Percentiles rank a stretch among this genome's conserved stretches.
These are phyloP conservation scores for Chrysoporthe puriensis DNA, from an alignment of 2,329 filamentous ascomycete genomes.

Conservation along the genomic window DNA sequence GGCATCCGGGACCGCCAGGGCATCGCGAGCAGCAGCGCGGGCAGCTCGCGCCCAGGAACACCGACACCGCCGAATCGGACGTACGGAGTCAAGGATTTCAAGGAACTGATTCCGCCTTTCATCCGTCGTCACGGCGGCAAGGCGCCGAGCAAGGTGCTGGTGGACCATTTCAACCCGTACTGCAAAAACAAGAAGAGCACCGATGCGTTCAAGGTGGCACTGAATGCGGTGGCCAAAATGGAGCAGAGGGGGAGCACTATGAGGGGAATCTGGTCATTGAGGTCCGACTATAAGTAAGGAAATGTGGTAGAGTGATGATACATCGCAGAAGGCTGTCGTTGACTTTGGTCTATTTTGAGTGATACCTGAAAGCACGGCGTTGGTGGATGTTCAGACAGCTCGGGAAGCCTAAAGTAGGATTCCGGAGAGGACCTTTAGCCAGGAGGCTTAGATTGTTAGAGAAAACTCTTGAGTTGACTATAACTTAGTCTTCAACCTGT, in stretches of 20 bases:
- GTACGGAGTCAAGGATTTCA: slow-evolving; percentile 64
- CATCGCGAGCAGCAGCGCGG: slow-evolving; percentile 40
- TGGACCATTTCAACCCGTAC: slow-evolving; percentile 86
- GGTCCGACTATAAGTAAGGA: slow-evolving; percentile 36
- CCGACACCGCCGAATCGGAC: slow-evolving; percentile 42
- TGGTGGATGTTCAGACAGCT: not conserved
- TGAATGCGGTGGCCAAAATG: slow-evolving; percentile 76
- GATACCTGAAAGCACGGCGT: not conserved
- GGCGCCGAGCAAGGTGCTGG: slow-evolving; percentile 80
- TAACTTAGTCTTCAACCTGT: not conserved
- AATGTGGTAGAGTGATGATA: not conserved
- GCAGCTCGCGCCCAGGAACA: slow-evolving; percentile 52
- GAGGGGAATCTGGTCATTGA: slow-evolving; percentile 58
- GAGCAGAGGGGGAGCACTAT: slow-evolving; percentile 59
- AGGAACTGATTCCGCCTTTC: slow-evolving; percentile 76
- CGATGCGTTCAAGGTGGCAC: slow-evolving; percentile 79
- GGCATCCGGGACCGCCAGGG: slow-evolving; percentile 63
- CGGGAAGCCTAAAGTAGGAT: not conserved
- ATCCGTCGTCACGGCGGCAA: slow-evolving; percentile 77
- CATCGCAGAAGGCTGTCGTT: not conserved
- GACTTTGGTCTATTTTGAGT: not conserved
- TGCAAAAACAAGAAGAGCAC: slow-evolving; percentile 70
- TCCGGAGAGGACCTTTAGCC: not conserved
- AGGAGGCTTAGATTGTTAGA: not conserved
- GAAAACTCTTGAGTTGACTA: not conserved